These are phyloP conservation scores for Bolboschoenoplectus hybrid DNA, from an alignment of 202 grass and related monocot genomes.

Conservation along the genomic window DNA sequence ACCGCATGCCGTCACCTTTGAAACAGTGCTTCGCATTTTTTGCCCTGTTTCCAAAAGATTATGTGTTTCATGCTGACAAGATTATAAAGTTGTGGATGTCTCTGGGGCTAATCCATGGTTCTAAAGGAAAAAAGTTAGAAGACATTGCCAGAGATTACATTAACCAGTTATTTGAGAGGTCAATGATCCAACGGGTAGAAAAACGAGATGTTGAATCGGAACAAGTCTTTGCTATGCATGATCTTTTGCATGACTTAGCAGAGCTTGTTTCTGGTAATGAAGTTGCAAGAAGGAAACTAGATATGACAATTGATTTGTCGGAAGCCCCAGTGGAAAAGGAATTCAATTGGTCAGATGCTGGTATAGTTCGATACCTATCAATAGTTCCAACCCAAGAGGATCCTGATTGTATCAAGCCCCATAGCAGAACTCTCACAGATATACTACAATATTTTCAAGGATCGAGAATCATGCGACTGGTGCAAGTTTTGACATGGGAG, in stretches of 20 bases:
- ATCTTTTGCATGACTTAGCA: constrained; percentile 51
- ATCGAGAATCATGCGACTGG: constrained; percentile 13
- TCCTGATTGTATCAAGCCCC: neutral
- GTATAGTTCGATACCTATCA: neutral
- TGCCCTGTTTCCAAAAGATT: constrained; percentile 48
- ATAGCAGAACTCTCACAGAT: neutral
- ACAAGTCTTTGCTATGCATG: constrained; percentile 38
- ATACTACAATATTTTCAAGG: constrained; percentile 5
- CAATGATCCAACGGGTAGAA: constrained; percentile 40
- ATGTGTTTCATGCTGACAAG: constrained; percentile 3
- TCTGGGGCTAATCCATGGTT: constrained; percentile 40
- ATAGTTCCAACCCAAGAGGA: neutral
- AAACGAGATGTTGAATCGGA: constrained; percentile 13
- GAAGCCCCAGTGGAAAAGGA: neutral
- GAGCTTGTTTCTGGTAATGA: constrained; percentile 39
- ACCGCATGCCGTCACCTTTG: constrained; percentile 44
- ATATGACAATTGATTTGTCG: neutral
- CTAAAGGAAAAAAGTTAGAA: neutral
- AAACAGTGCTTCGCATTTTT: constrained; percentile 45
- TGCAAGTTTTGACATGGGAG: constrained; percentile 8
- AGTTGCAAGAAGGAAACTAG: constrained; percentile 28
- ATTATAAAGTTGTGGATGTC: constrained; percentile 50
- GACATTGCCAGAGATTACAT: constrained; percentile 43
- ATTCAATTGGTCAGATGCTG: neutral
- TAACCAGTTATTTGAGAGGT: constrained; percentile 44